Percentiles rank a stretch among this genome's conserved stretches.
These are phyloP conservation scores for Omphalotus olearius DNA, from an alignment of 1,284 basidiomycete genomes.

Conservation along the genomic window DNA sequence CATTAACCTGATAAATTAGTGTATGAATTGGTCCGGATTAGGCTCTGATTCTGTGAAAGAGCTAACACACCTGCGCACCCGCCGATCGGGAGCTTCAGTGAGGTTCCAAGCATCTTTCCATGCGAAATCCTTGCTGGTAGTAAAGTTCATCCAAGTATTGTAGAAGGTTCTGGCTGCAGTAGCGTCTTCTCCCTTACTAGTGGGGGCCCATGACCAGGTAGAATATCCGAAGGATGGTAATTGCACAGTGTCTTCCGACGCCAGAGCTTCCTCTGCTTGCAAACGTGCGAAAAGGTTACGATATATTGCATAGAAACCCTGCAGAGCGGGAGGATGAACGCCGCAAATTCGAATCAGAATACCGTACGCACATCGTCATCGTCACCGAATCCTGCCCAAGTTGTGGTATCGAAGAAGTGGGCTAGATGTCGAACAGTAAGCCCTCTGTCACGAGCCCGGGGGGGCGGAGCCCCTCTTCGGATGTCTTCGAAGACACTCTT, in stretches of 20 bases:
- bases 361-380: slow-evolving; percentile 52
- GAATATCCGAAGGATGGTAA: slow-evolving; percentile 87
- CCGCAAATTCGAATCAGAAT: slow-evolving; percentile 1
- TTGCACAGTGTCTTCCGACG: slow-evolving; percentile 42
- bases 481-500: slow-evolving; percentile 85
- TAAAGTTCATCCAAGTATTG: slow-evolving; percentile 83
- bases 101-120: slow-evolving; percentile 89
- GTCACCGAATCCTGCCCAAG: slow-evolving; percentile 74
- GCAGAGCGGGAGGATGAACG: slow-evolving; percentile 3
- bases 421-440: slow-evolving; percentile 79
- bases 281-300: slow-evolving; percentile 85
- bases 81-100: slow-evolving; percentile 83
- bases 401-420: slow-evolving; percentile 79
- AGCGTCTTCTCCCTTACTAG: slow-evolving; percentile 36
- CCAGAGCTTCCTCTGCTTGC: slow-evolving; percentile 73
- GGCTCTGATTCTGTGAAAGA: slow-evolving; percentile 10
- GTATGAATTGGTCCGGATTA: neutral
- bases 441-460: slow-evolving; percentile 75
- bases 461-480: slow-evolving; percentile 61
- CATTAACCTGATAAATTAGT: slow-evolving; percentile 61
- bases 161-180: slow-evolving; percentile 77
- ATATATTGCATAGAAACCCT: slow-evolving; percentile 93
- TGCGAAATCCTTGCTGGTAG: slow-evolving; percentile 84
- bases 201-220: slow-evolving; percentile 64
- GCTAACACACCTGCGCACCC: slow-evolving; percentile 59